Base-by-base conservation (phyloP, 805 yeast species). In the Kluyveromyces siamensis region DNA sequence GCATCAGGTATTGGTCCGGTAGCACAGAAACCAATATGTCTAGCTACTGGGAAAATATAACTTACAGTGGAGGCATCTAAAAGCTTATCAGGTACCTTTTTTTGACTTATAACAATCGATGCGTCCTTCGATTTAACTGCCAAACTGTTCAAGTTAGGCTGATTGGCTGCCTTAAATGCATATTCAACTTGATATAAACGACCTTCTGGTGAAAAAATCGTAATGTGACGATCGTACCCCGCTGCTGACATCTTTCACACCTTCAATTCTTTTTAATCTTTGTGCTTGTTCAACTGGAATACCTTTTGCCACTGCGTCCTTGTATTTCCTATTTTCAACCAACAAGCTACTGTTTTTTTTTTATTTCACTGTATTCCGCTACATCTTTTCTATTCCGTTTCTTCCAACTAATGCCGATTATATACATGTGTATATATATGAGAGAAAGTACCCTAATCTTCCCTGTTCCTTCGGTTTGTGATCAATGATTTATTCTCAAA, bases 191-290 rank as follows among this genome's bases (percentile, higher is more conserved):
- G 99, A 71, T 85, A 93, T 52, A 93, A 76, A 69, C 99, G 83
- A 42, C 99, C 99, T 67, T 93, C 99, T 18, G 99, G 99, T 38
- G 98, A 91, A 73, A 93, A 93, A 60, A 93, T 90, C 27, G 99
- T 93, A 68, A 93, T 93, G 69, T 93, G 99, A 75, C 99, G 86
- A 73, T 93, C 99, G 68, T 90, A 93, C 48, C 99, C 99, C n/a
- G 98, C 96, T 53, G 69, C 69, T 46, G 65, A 62, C 40, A 50
- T 50, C 21, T 33, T 25, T 35, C 14, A 37, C 11, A 17, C 40
- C 8, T 30, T 30, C 35, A 30, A 13, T 30, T 30, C 11, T 30
- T 30, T 13, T 13, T 30, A 30, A 5, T 8, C 14, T 11, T 2
- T 30, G 4, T 30, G 14, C 14, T 11, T 30, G 8, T 30, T 30